A percentile compares a stretch with the other conserved stretches of the same genome.
These are phyloP conservation scores for Hygrocybe coccinea DNA, from an alignment of 768 basidiomycete genomes.

Conservation along the genomic window DNA sequence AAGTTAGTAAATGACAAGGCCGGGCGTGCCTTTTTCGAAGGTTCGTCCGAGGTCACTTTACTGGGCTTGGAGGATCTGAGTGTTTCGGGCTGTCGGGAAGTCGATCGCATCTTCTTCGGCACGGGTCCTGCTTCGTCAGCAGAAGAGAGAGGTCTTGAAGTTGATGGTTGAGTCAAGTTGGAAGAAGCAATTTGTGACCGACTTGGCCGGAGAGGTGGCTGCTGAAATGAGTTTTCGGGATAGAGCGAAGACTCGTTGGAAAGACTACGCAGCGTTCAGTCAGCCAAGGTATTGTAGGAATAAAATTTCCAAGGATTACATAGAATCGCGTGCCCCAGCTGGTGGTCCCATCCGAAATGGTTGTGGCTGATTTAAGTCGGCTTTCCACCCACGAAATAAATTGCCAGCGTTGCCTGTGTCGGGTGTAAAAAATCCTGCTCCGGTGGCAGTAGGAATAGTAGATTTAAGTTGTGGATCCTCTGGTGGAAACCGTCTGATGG, in stretches of 20 bases:
- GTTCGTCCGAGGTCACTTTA: constrained; percentile 63
- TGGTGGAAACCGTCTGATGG: constrained; percentile 48
- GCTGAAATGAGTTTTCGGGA: constrained; percentile 55
- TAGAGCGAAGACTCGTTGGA: constrained; percentile 54
- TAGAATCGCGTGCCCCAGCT: constrained; percentile 53
- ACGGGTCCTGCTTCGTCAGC: constrained; percentile 79
- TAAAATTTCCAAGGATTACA: constrained; percentile 39
- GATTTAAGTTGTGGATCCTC: constrained; percentile 47
- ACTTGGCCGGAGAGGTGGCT: constrained; percentile 40
- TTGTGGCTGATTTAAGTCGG: constrained; percentile 44
- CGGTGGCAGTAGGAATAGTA: constrained; percentile 51
- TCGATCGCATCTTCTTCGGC: constrained; percentile 68
- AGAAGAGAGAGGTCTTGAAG: constrained; percentile 70
- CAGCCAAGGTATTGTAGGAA: constrained; percentile 11
- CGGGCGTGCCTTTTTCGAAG: constrained; percentile 88
- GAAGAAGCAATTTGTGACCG: constrained; percentile 38
- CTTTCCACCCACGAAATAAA: constrained; percentile 55
- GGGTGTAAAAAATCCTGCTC: constrained; percentile 73
- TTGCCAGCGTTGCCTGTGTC: constrained; percentile 53
- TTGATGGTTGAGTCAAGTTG: constrained; percentile 37
- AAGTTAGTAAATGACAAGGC: constrained; percentile 81
- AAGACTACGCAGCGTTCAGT: constrained; percentile 34
- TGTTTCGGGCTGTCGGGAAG: constrained; percentile 49
- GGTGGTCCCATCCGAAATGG: constrained; percentile 55
- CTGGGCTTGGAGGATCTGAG: constrained; percentile 52